Evolutionary conservation across 306 rosid genomes (phyloP), one percentile per base, ranked within the genome.

Genomic region (Trifolium repens): DNA sequence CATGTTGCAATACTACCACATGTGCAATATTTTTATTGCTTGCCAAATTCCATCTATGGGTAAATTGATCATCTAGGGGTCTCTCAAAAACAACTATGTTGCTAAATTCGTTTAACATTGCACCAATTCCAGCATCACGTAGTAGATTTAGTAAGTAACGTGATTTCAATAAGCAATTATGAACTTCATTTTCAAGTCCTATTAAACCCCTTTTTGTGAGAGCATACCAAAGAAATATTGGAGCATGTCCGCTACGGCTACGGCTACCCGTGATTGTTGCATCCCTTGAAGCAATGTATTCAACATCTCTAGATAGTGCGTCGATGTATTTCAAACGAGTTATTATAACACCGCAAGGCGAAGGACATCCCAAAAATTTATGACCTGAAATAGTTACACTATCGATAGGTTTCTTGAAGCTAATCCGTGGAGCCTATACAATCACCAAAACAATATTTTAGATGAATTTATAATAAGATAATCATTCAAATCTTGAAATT

Each of bases 31-130:
- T 86, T 63, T 87, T 88, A 60, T 84, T 77, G 66, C 89, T 84
- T 7, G 91, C 89, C 73, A 88, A 81, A 74, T 84, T 88, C 92
- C 92, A 90, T 63, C 76, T 74, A 3, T 81, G 85, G n/a, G 85
- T 70, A 15, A 90, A 90, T 64, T 75, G 83, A 52, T 86, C 89
- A 34, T 81, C 88, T 6, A 14, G 69, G 5, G 96, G 96, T 39
- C 84, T 88, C 76, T 88, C 92, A 66, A 90, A 88, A 19, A 86
- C 91, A 13, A 88, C 92, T 0, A 39, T 62, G 26, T 60, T 88
- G 89, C 75, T 90, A 7, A 83, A 87, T 72, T 86, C 83, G 12
- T 90, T 88, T 54, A 79, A 84, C 96, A 90, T 88, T 11, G 86
- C 92, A 69, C 92, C 84, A 26, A 5, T 47, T 9, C 50, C 61